A percentile compares a stretch with the other conserved stretches of the same genome.
Conservation (phyloP, 495 filamentous ascomycete species). For the Bryoglossum gracile region DNA sequence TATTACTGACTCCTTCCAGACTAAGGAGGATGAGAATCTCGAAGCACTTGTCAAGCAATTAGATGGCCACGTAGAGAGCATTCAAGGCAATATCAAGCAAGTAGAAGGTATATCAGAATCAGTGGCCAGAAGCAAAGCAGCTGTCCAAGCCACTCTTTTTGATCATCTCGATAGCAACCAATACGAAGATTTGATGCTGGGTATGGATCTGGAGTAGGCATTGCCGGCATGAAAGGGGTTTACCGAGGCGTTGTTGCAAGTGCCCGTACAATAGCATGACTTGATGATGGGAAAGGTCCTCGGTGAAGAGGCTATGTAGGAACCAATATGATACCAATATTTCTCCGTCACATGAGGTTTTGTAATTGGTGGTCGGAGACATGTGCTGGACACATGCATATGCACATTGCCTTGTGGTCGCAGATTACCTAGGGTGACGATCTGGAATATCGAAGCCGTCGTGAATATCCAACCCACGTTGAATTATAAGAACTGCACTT, state of each 20-base stretch:
- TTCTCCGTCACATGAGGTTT: background rate
- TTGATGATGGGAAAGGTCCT: background rate
- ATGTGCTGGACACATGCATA: no score
- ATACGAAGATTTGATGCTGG: constrained; percentile 24
- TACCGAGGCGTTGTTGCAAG: background rate
- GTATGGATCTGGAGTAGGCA: background rate
- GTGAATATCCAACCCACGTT: no score
- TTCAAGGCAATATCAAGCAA: constrained; percentile 47
- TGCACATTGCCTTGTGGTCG: no score
- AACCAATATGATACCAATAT: background rate
- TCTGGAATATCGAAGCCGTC: no score
- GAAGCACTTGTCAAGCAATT: constrained; percentile 37
- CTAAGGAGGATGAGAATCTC: constrained; percentile 27
- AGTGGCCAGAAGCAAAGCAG: constrained; percentile 41
- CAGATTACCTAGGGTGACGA: no score
- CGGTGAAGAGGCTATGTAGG: background rate
- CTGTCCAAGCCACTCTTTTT: constrained; percentile 31
- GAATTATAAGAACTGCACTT: no score
- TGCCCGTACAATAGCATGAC: background rate
- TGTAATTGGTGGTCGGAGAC: no score
- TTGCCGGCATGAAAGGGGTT: no score
- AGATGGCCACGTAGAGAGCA: constrained; percentile 47
- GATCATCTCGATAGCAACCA: constrained; percentile 15
- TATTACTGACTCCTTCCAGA: constrained; percentile 6
- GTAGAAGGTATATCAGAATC: constrained; percentile 45